These are phyloP conservation scores for Pichia deserticola DNA, from an alignment of 805 yeast species.

Conservation along the genomic window DNA sequence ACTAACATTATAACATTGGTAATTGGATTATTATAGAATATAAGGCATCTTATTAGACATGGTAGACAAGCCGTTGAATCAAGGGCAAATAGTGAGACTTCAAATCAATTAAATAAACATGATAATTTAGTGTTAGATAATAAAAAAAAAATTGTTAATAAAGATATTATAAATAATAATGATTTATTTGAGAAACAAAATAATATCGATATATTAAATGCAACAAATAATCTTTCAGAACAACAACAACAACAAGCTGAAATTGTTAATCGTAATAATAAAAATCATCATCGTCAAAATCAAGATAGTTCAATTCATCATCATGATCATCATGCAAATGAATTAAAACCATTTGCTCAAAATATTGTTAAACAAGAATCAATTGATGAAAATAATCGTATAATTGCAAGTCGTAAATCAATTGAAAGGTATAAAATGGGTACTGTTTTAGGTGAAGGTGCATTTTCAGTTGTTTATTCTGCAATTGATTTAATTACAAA, in stretches of 20 bases:
- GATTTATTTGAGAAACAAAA: no score
- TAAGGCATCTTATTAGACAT: conserved; percentile 37
- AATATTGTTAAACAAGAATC: conserved; percentile 29
- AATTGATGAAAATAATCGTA: conserved; percentile 14
- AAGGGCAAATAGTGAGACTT: not conserved
- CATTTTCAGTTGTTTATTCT: conserved; percentile 48
- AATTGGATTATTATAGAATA: conserved; percentile 15
- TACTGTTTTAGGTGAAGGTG: conserved; percentile 54
- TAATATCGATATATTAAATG: no score
- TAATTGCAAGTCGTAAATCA: conserved; percentile 17
- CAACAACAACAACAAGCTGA: no score
- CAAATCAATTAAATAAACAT: not conserved
- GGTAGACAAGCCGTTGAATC: conserved; percentile 31
- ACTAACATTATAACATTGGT: no score
- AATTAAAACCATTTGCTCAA: conserved; percentile 26
- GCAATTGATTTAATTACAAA: conserved; percentile 35
- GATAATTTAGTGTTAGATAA: no score
- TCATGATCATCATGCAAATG: conserved; percentile 14
- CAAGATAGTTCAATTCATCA: not conserved
- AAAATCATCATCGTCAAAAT: not conserved
- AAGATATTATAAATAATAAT: no score
- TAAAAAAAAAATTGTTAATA: no score
- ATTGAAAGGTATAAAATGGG: conserved; percentile 34
- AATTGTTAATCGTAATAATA: not conserved
- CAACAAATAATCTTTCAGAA: no score